Percentiles rank a stretch among this genome's conserved stretches.
Evolutionary conservation across 2,329 filamentous ascomycete genomes (phyloP).

Genomic region (Elsinoe ampelina): DNA sequence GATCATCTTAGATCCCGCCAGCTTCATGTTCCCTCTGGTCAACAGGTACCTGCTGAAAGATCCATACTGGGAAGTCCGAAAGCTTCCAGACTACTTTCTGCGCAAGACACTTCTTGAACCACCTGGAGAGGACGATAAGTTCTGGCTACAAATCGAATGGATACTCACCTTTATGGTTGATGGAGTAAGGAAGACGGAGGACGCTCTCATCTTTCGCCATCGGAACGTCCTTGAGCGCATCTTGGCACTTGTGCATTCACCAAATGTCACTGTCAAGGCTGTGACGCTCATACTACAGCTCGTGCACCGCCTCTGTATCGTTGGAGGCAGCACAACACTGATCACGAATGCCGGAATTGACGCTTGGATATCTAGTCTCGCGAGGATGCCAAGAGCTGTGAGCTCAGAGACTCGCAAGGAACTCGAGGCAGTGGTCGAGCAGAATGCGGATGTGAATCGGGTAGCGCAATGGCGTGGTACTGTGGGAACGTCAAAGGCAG

Average conservation of each 20-base stretch:
- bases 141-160: constrained; percentile 67
- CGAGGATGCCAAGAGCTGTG: constrained; percentile 38
- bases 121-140: constrained; percentile 62
- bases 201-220: constrained; percentile 53
- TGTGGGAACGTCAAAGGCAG: constrained; percentile 5
- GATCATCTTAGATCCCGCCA: constrained; percentile 66
- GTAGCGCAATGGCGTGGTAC: constrained; percentile 53
- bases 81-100: constrained; percentile 50
- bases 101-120: constrained; percentile 65
- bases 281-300: constrained; percentile 54
- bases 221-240: constrained; percentile 64
- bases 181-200: constrained; percentile 49
- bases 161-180: constrained; percentile 62
- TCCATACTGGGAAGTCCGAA: constrained; percentile 59
- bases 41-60: constrained; percentile 73
- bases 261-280: constrained; percentile 47
- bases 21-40: constrained; percentile 75
- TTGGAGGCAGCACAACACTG: constrained; percentile 70
- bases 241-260: constrained; percentile 58
- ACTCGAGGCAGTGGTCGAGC: constrained; percentile 51
- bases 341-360: constrained; percentile 66
- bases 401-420: constrained; percentile 42
- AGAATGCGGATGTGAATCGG: constrained; percentile 58
- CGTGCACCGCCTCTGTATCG: constrained; percentile 56
- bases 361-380: constrained; percentile 61